phyloP scores from a whole-genome alignment of 1,139 yeast genomes.

The Geotrichum reessii region DNA sequence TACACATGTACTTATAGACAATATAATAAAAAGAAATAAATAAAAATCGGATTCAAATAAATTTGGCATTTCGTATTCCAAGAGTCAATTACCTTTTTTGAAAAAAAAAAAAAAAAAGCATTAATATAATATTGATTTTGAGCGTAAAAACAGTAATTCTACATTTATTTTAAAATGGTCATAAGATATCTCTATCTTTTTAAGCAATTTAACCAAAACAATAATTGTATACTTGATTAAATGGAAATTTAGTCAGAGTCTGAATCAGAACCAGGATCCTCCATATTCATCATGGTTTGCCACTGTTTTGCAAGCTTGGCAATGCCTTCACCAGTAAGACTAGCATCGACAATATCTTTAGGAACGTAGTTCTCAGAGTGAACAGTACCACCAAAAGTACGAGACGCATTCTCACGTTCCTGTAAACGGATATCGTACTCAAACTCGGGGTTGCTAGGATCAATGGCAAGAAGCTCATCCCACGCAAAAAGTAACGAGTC shows the following conservation, averaged over 20 bases:
- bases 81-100: no score
- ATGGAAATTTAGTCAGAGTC: conserved; percentile 1
- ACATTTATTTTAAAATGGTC: no score
- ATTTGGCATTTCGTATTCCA: no score
- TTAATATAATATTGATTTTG: no score
- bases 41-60: no score
- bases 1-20: no score
- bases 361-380: conserved; percentile 92
- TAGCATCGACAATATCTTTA: conserved; percentile 79
- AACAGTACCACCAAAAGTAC: conserved; percentile 68
- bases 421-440: conserved; percentile 61
- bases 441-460: conserved; percentile 33
- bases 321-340: conserved; percentile 44
- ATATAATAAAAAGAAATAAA: no score
- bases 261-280: conserved; percentile 17
- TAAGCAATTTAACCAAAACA: background rate
- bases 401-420: conserved; percentile 53
- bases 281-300: conserved; percentile 22
- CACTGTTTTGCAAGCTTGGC: conserved; percentile 30
- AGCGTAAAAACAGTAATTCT: no score
- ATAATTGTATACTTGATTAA: background rate
- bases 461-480: conserved; percentile 56
- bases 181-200: no score
- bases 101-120: no score
- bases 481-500: conserved; percentile 76